phyloP scores from a whole-genome alignment of 2,329 filamentous ascomycete genomes.

The Hypoxylon rubiginosum region DNA sequence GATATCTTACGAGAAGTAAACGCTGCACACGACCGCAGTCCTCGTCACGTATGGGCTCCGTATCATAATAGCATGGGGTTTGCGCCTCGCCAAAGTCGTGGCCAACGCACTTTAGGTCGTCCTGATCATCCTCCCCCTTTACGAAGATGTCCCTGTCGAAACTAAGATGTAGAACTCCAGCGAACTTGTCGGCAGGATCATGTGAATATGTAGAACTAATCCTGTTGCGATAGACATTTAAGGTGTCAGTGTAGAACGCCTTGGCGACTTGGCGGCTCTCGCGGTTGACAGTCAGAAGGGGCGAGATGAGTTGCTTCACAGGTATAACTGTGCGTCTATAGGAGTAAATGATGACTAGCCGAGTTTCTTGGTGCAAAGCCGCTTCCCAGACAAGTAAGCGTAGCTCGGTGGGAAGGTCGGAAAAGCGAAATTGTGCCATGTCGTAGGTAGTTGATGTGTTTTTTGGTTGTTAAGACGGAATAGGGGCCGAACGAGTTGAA shows the following conservation, averaged over 20 bases:
- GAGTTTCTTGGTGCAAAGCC: slow-evolving; percentile 14
- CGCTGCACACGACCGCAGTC: slow-evolving; percentile 7
- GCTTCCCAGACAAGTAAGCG: slow-evolving; percentile 15
- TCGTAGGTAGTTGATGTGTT: slow-evolving; percentile 3
- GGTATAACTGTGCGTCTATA: not conserved
- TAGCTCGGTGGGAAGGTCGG: slow-evolving; percentile 21
- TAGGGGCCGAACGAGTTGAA: not conserved
- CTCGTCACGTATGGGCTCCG: not conserved
- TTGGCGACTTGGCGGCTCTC: slow-evolving; percentile 30
- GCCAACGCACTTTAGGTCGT: no score
- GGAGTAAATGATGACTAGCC: not conserved
- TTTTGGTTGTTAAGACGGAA: slow-evolving; percentile 3
- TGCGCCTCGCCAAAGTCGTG: not conserved
- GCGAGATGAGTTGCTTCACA: slow-evolving; percentile 12
- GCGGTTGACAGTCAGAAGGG: slow-evolving; percentile 18
- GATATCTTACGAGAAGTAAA: no score
- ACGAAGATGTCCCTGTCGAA: slow-evolving; percentile 14
- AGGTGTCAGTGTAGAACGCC: slow-evolving; percentile 17
- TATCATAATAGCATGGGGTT: not conserved
- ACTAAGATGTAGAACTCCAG: slow-evolving; percentile 13
- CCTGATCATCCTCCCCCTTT: not conserved
- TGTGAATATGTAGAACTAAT: not conserved
- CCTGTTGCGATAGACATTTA: slow-evolving; percentile 8
- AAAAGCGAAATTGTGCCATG: slow-evolving; percentile 26
- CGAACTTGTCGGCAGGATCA: not conserved